phyloP scores from a whole-genome alignment of 768 basidiomycete genomes.

The Mycena kentingensis region DNA sequence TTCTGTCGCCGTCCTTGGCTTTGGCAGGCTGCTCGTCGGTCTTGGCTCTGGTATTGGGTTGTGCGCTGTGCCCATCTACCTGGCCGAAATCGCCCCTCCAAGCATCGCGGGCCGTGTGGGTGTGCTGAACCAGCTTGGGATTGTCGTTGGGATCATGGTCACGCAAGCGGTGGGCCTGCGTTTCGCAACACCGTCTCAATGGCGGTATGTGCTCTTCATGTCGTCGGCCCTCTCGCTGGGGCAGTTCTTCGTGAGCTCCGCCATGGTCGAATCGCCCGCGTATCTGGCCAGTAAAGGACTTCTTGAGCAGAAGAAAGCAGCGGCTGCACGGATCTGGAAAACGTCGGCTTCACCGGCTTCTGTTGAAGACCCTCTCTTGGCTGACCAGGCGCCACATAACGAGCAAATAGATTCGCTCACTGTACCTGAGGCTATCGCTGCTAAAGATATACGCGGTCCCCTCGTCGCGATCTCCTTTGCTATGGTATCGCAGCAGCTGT shows the following conservation, averaged over 20 bases:
- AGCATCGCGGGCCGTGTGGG: conserved; percentile 76
- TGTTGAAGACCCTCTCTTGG: conserved; percentile 47
- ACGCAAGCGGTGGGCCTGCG: conserved; percentile 77
- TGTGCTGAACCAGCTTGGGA: conserved; percentile 80
- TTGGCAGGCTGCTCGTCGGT: conserved; percentile 78
- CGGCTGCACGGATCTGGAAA: conserved; percentile 59
- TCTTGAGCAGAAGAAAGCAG: conserved; percentile 49
- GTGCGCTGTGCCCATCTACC: conserved; percentile 80
- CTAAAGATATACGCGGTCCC: conserved; percentile 59
- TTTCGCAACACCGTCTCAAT: conserved; percentile 67
- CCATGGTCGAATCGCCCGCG: conserved; percentile 70
- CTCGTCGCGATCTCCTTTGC: conserved; percentile 66
- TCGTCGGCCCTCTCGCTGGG: conserved; percentile 56
- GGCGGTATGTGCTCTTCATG: conserved; percentile 71
- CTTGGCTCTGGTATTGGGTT: conserved; percentile 71
- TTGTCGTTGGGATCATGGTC: conserved; percentile 85
- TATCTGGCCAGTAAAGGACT: conserved; percentile 59
- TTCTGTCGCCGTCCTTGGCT: conserved; percentile 53
- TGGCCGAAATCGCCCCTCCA: conserved; percentile 83
- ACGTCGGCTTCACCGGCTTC: conserved; percentile 25
- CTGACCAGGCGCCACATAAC: conserved; percentile 31
- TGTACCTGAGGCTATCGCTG: conserved; percentile 52
- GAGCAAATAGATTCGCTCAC: conserved; percentile 40
- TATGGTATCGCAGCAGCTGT: conserved; percentile 80
- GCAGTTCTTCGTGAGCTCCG: conserved; percentile 56